Evolutionary conservation across 345 rosid species (phyloP).

Genomic region (Euphorbia lathyris): DNA sequence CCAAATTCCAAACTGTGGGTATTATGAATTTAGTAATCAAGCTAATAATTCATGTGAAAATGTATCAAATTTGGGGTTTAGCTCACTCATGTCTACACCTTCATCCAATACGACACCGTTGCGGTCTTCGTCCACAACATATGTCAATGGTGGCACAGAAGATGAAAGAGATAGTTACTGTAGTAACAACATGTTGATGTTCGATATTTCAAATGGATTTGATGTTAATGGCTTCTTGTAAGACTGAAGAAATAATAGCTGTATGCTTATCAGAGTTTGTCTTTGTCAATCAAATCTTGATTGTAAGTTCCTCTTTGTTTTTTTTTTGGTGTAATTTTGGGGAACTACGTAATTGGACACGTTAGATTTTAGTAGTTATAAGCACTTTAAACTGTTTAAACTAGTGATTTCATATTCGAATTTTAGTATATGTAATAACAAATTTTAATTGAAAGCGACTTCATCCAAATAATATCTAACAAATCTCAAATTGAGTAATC

Average conservation of each 20-base stretch:
- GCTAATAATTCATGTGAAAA: constrained; percentile 5
- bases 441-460: too few relatives aligned
- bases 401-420: too few relatives aligned
- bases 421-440: too few relatives aligned
- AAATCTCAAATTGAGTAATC: too few relatives aligned
- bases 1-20: constrained; percentile 10
- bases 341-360: too few relatives aligned
- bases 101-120: constrained; percentile 51
- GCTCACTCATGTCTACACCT: constrained; percentile 48
- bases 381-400: too few relatives aligned
- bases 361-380: too few relatives aligned
- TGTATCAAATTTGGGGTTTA: constrained; percentile 20
- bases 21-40: constrained; percentile 1
- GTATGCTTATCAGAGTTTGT: not conserved
- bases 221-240: constrained; percentile 43
- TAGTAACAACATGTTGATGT: constrained; percentile 32
- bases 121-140: constrained; percentile 47
- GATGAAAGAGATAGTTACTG: constrained; percentile 62
- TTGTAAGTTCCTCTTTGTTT: too few relatives aligned
- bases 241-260: not conserved
- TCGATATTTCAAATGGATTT: constrained; percentile 36
- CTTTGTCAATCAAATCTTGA: too few relatives aligned
- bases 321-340: too few relatives aligned
- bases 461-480: too few relatives aligned
- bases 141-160: constrained; percentile 45